phyloP scores from a whole-genome alignment of 192 early-diverging fungal species.

The Spinellus fusiger region DNA sequence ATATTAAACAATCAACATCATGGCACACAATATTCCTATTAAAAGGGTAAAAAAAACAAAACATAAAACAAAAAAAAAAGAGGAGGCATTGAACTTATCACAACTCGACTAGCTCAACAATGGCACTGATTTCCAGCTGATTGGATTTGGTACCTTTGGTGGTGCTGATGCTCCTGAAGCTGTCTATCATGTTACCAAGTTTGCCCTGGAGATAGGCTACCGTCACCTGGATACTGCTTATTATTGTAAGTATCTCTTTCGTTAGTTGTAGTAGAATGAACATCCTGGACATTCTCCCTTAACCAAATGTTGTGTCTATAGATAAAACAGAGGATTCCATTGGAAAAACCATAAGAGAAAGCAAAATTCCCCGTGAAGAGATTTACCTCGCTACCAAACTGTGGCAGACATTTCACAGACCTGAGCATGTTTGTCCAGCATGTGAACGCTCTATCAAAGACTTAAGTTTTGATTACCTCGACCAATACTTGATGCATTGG shows the following conservation, averaged over 20 bases:
- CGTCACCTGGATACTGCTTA: conserved; percentile 26
- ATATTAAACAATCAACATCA: background rate
- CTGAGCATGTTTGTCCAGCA: no score
- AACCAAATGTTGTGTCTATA: background rate
- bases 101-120: no score
- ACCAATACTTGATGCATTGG: conserved; percentile 73
- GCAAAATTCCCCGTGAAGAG: conserved; percentile 59
- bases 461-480: no score
- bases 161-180: no score
- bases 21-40: background rate
- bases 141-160: no score
- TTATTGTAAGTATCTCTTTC: background rate
- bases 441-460: no score
- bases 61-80: no score
- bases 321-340: conserved; percentile 14
- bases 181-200: no score
- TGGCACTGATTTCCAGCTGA: no score
- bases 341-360: conserved; percentile 59
- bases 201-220: conserved; percentile 19
- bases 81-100: no score
- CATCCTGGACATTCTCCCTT: background rate
- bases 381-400: conserved; percentile 57
- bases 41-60: conserved; percentile 2
- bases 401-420: no score
- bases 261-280: no score